Percentiles rank a stretch among this genome's conserved stretches.
Evolutionary conservation across 2,329 filamentous ascomycete genomes (phyloP).

Genomic region (Ophiostoma sp.): DNA sequence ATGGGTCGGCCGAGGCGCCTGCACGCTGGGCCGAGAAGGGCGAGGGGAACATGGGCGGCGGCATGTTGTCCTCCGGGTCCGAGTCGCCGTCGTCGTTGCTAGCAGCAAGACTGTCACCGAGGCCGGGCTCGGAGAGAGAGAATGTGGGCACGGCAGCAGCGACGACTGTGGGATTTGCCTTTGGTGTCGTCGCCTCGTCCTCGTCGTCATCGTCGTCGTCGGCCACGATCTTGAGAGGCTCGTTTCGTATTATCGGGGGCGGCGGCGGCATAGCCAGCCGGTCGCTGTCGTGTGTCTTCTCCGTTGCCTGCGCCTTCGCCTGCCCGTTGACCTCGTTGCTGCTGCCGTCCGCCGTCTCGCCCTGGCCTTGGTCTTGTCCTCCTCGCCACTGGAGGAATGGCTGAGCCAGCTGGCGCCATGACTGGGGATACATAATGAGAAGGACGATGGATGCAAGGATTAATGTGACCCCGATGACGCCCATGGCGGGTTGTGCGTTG

Average conservation of each 20-base stretch:
- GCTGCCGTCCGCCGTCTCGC: conserved; percentile 5
- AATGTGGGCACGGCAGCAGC: conserved; percentile 41
- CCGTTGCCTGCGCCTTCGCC: not conserved
- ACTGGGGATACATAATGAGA: conserved; percentile 50
- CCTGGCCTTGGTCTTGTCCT: not conserved
- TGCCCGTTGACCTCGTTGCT: not conserved
- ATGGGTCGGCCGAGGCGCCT: conserved; percentile 27
- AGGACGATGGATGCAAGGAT: conserved; percentile 56
- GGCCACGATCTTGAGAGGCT: not conserved
- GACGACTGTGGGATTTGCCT: conserved; percentile 36
- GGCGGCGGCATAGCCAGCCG: conserved; percentile 25
- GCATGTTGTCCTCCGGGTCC: conserved; percentile 30
- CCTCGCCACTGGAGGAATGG: conserved; percentile 20
- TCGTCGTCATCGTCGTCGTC: conserved; percentile 30
- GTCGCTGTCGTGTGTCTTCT: conserved; percentile 9
- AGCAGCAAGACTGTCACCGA: conserved; percentile 24
- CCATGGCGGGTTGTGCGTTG: conserved; percentile 42
- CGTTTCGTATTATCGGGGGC: conserved; percentile 20
- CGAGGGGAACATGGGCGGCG: conserved; percentile 46
- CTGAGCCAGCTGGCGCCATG: conserved; percentile 38
- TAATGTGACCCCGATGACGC: conserved; percentile 55
- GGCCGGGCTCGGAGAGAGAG: conserved; percentile 36
- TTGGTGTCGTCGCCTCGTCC: conserved; percentile 48
- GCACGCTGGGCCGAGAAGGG: conserved; percentile 50
- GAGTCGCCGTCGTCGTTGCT: conserved; percentile 25